Percentiles rank a stretch among this genome's conserved stretches.
These are phyloP conservation scores for Limnomonas spitsbergensis DNA, from an alignment of 139 green algal genomes.

Conservation along the genomic window DNA sequence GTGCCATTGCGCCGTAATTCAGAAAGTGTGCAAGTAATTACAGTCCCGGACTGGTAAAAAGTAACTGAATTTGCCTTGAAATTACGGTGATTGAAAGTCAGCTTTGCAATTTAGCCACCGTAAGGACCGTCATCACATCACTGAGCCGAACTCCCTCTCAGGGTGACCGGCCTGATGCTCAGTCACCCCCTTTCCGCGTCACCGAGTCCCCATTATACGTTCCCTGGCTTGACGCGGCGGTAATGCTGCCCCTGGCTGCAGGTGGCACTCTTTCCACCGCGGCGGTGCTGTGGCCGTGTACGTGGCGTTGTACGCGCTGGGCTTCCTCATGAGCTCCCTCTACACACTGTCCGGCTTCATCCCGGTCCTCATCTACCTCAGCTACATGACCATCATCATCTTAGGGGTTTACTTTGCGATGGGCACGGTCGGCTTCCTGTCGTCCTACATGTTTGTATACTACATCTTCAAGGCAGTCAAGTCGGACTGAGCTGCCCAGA, in stretches of 20 bases:
- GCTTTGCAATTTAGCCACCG: too few relatives aligned
- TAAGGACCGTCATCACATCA: too few relatives aligned
- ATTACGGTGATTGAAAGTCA: too few relatives aligned
- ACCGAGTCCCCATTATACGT: background rate
- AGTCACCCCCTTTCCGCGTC: background rate
- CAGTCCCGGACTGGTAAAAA: too few relatives aligned
- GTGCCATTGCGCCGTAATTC: too few relatives aligned
- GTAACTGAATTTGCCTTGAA: too few relatives aligned
- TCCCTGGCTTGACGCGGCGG: too few relatives aligned
- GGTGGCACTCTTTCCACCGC: conserved; percentile 84
- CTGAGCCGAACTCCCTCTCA: too few relatives aligned
- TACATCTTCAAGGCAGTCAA: conserved; percentile 16
- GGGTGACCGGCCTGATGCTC: background rate
- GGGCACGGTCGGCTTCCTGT: conserved; percentile 77
- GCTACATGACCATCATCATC: conserved; percentile 80
- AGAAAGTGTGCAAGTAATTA: too few relatives aligned
- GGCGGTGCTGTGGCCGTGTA: conserved; percentile 74
- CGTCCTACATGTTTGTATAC: conserved; percentile 27
- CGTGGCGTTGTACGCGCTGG: conserved; percentile 57
- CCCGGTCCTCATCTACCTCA: conserved; percentile 79
- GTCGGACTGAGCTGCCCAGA: conserved; percentile 5
- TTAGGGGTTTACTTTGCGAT: conserved; percentile 77
- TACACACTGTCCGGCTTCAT: conserved; percentile 67
- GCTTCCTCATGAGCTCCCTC: conserved; percentile 74
- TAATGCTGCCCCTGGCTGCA: background rate